These are phyloP conservation scores for Coffea canephora DNA, from an alignment of 257 asterid species.

Conservation along the genomic window DNA sequence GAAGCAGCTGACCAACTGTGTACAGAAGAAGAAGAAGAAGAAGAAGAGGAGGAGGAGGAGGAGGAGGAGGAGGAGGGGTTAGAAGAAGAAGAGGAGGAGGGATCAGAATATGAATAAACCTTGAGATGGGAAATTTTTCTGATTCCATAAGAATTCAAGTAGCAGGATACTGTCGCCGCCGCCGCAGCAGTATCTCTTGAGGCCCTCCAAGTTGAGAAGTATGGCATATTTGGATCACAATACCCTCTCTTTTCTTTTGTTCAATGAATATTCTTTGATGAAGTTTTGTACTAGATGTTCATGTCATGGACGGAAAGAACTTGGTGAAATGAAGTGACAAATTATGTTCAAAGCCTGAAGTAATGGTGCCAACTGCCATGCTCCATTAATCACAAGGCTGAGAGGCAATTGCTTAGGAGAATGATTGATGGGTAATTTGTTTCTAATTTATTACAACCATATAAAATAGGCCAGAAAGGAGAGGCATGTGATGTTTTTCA, in stretches of 20 bases:
- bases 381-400: background rate
- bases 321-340: background rate
- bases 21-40: slow-evolving; percentile 6
- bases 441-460: slow-evolving; percentile 33
- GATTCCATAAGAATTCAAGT: slow-evolving; percentile 27
- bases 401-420: slow-evolving; percentile 1
- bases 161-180: slow-evolving; percentile 28
- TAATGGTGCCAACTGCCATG: background rate
- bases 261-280: slow-evolving; percentile 5
- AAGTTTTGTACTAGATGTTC: background rate
- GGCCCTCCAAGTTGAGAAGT: slow-evolving; percentile 30
- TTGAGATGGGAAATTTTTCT: slow-evolving; percentile 35
- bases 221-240: slow-evolving; percentile 26
- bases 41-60: slow-evolving; percentile 15
- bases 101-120: slow-evolving; percentile 27
- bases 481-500: slow-evolving; percentile 23
- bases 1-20: slow-evolving; percentile 12
- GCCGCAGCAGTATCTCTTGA: slow-evolving; percentile 24
- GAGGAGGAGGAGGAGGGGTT: slow-evolving; percentile 11
- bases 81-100: slow-evolving; percentile 10
- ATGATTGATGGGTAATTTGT: background rate
- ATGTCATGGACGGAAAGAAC: background rate
- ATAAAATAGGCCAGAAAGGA: slow-evolving; percentile 21
- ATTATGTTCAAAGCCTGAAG: background rate
- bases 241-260: background rate